Conservation (phyloP, 805 yeast species). For the Starmera caribaea region DNA sequence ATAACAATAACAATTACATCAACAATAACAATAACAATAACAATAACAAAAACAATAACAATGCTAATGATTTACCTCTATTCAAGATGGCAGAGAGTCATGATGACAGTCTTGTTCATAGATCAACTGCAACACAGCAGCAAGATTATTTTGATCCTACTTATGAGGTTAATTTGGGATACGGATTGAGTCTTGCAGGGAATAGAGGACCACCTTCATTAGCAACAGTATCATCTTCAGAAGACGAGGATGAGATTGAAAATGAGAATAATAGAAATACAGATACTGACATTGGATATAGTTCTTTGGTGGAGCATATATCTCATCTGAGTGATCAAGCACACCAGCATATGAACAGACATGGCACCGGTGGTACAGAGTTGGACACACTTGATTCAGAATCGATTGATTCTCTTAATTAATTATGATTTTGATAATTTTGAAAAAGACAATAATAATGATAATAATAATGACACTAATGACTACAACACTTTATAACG, state of each 20-base stretch:
- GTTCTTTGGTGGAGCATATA: conserved; percentile 13
- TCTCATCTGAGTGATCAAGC: conserved; percentile 6
- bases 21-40: no score
- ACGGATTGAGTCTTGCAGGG: conserved; percentile 12
- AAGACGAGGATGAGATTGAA: conserved; percentile 1
- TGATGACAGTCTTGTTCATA: neutral
- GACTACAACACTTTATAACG: no score
- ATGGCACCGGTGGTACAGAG: no score
- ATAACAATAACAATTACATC: neutral
- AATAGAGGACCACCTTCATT: conserved; percentile 19
- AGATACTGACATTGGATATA: neutral
- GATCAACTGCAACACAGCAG: neutral
- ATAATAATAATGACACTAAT: no score
- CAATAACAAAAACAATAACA: no score
- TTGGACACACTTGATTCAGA: no score
- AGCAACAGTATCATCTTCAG: conserved; percentile 12
- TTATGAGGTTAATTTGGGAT: conserved; percentile 16
- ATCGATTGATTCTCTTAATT: no score
- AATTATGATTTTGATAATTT: no score
- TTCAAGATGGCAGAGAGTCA: neutral
- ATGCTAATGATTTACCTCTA: no score
- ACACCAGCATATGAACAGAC: no score
- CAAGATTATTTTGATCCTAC: conserved; percentile 3
- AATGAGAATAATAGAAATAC: neutral
- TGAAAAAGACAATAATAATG: no score